Base-by-base conservation (phyloP, 2,329 filamentous ascomycete genomes). In the Fusarium clavum region DNA sequence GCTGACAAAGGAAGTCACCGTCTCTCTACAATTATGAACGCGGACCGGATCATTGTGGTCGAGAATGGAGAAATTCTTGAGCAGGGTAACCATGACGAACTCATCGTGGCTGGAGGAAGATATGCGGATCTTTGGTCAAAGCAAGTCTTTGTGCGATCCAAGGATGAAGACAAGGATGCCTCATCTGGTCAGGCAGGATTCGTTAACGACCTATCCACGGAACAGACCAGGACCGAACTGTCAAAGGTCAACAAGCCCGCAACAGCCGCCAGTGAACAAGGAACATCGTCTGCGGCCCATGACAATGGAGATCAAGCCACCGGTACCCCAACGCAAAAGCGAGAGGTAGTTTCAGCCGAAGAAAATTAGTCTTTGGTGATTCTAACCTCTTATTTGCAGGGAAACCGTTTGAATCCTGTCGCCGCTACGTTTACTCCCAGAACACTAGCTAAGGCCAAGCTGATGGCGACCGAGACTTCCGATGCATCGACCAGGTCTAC, bases 21-120 rank as follows among this genome's bases (percentile, higher is more conserved):
- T 12, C 81, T 93, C 25, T 92, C 91, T 0, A 93, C 91, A 1
- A 89, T 93, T 57, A 89, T 91, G 81, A 90, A 90, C 68, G 89
- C 90, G 4, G 89, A 92, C 71, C 83, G 85, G 25, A 91, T 92
- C 63, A 84, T 92, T 55, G 90, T 92, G 12, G 83, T 92, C 46
- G 83, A 87, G 45, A 83, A 88, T 55, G 90, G 90, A 13, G 81
- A 85, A 68, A 84, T 92, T 51, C 82, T 87, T n/a, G 90, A 92
- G 75, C 83, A 88, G 70, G 90, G 90, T 11, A 85, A 79, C 41
- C 90, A 92, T 62, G 82, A 86, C 8, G 84, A 87, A 24, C 79
- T 92, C 22, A 82, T 92, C 51, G 78, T 81, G 13, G 79, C 83
- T n/a, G 82, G 85, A 10, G 90, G 90, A 4, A 86, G 87, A 79